Evolutionary conservation across 2,329 filamentous ascomycete genomes (phyloP).

Genomic region (Aspergillus novoparasiticus): DNA sequence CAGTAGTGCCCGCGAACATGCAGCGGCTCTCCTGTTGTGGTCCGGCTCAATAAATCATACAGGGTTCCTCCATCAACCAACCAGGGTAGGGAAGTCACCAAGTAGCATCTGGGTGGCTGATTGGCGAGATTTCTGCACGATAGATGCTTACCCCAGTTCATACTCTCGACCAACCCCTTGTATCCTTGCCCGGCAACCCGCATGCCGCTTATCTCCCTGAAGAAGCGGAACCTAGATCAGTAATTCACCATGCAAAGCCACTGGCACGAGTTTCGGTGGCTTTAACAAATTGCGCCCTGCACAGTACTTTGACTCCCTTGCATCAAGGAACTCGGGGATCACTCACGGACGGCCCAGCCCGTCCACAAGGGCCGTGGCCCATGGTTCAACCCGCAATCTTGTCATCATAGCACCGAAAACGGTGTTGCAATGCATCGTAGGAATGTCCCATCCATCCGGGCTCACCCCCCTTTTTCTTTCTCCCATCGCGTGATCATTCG

Average conservation of each 20-base stretch:
- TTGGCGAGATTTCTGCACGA: background rate
- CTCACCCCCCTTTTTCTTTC: background rate
- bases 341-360: constrained; percentile 21
- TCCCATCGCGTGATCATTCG: background rate
- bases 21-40: constrained; percentile 14
- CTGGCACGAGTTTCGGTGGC: background rate
- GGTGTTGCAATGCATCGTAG: background rate
- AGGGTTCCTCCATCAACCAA: constrained; percentile 1
- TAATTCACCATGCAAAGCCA: background rate
- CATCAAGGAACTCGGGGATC: constrained; percentile 10
- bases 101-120: background rate
- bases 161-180: background rate
- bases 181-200: constrained; percentile 3
- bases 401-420: constrained; percentile 1
- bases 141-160: background rate
- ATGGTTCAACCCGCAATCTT: background rate
- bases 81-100: background rate
- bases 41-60: constrained; percentile 4
- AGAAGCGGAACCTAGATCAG: background rate
- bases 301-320: constrained; percentile 13
- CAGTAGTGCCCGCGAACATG: constrained; percentile 24
- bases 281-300: background rate
- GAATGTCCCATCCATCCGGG: background rate
- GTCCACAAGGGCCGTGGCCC: constrained; percentile 12
- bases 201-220: background rate